Conservation (phyloP, 208 protist species). For the Leishmania martiniquensis region DNA sequence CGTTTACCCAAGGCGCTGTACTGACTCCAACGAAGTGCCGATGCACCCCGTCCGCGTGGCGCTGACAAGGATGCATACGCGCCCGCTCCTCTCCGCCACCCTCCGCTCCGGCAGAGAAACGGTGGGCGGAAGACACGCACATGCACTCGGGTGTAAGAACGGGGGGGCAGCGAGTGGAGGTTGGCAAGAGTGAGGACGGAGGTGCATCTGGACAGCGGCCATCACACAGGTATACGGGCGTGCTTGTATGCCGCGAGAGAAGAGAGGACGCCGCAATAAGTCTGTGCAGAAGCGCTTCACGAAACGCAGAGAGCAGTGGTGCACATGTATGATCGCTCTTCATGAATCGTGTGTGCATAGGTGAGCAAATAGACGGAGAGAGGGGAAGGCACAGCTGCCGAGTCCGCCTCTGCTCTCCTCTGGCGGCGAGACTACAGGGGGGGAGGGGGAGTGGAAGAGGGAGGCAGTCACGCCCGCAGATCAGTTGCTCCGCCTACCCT, state of each 20-base stretch:
- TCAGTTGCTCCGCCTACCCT: background rate
- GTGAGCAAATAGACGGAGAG: background rate
- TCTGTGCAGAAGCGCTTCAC: background rate
- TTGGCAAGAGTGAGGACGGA: background rate
- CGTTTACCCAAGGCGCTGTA: constrained; percentile 18
- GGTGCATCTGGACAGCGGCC: background rate
- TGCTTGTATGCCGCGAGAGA: background rate
- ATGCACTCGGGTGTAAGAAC: background rate
- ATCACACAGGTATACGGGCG: background rate
- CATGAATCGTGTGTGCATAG: background rate
- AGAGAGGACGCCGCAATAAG: background rate
- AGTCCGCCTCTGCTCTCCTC: background rate
- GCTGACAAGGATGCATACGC: background rate
- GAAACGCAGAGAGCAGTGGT: background rate
- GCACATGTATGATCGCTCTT: background rate
- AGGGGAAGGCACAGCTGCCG: background rate
- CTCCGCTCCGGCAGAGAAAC: background rate
- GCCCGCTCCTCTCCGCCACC: background rate
- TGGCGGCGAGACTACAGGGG: background rate
- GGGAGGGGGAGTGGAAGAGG: background rate
- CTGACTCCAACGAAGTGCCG: constrained; percentile 6
- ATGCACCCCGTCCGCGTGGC: background rate
- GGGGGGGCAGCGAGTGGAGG: background rate
- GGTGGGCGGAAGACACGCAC: background rate
- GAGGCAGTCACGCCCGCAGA: background rate